Evolutionary conservation across 225 moss, liverwort and hornwort genomes (phyloP).

Genomic region (Physcomitrellopsis africana): DNA sequence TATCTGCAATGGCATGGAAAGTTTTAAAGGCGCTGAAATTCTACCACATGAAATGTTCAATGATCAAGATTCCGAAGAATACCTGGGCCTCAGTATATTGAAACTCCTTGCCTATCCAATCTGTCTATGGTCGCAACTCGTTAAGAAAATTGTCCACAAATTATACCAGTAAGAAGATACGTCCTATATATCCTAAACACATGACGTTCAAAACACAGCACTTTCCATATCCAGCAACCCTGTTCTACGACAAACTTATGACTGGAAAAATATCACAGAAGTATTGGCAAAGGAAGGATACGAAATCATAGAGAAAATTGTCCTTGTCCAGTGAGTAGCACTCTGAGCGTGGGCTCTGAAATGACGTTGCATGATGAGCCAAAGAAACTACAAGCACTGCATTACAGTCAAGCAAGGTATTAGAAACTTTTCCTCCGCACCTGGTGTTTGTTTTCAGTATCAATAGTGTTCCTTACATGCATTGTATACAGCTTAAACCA

Average conservation of each 20-base stretch:
- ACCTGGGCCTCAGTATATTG: constrained; percentile 18
- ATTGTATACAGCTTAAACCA: constrained; percentile 1
- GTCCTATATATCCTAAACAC: neutral
- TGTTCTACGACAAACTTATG: constrained; percentile 2
- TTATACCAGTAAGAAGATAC: neutral
- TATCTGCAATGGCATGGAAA: constrained; percentile 11
- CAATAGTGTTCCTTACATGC: neutral
- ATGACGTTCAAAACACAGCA: neutral
- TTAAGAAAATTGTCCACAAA: constrained; percentile 35
- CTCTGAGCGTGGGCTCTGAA: constrained; percentile 58
- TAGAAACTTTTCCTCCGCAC: constrained; percentile 22
- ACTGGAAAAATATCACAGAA: constrained; percentile 14
- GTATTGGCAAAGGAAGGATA: constrained; percentile 56
- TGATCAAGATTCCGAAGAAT: constrained; percentile 1
- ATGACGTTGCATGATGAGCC: constrained; percentile 46
- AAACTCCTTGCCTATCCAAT: constrained; percentile 52
- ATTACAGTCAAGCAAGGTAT: constrained; percentile 36
- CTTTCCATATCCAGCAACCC: constrained; percentile 10
- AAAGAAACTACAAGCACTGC: constrained; percentile 68
- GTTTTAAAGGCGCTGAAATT: neutral
- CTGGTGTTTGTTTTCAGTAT: constrained; percentile 21
- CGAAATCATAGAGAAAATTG: constrained; percentile 77
- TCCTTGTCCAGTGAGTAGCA: constrained; percentile 70
- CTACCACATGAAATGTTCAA: neutral
- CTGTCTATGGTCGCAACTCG: constrained; percentile 38